Base-by-base conservation (phyloP, 352 stramenopile genomes). In the Globisporangium spiculum region DNA sequence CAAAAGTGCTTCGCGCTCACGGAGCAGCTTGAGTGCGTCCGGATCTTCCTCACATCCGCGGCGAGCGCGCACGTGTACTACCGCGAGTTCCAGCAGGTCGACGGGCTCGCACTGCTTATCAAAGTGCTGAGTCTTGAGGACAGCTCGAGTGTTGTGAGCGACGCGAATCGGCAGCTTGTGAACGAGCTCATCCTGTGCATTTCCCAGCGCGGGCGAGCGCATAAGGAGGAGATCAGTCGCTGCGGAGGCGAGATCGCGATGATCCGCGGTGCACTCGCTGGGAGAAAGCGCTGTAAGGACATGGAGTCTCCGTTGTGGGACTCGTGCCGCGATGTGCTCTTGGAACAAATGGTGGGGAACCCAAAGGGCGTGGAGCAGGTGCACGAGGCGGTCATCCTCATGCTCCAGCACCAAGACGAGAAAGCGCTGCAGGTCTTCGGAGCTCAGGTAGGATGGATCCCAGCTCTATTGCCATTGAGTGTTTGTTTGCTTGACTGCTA, bases 341-440 rank as follows among this genome's bases (percentile, higher is more conserved):
- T 93, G 20, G 81, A 91, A 59, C 85, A 90, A 71, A 75, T 88
- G 26, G 70, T 79, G 6, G 85, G 80, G 7, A 91, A 91, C 41
- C 41, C 68, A 0, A 66, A 66, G 16, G 72, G 68, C 54, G 53
- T 81, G 1, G 68, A 75, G 1, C 50, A 44, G 46, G 75, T 73
- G 1, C 73, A 84, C 20, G 34, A 61, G 1, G 74, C 64, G 4
- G 66, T 91, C 58, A 20, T 71, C 4, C 83, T 84, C 46, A 84
- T 93, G 74, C 54, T 93, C 20, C 57, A 57, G 8, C 63, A 84
- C 60, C 63, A 84, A 57, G 57, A 66, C 3, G 41, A 74, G 18
- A 60, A 70, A 20, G 59, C 48, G 22, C 66, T 93, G 10, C 74
- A 76, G 9, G 60, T 90, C 36, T 82, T 91, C 63, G 83, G 81